phyloP scores from a whole-genome alignment of 768 basidiomycete genomes.

The Myochromella boudieri region DNA sequence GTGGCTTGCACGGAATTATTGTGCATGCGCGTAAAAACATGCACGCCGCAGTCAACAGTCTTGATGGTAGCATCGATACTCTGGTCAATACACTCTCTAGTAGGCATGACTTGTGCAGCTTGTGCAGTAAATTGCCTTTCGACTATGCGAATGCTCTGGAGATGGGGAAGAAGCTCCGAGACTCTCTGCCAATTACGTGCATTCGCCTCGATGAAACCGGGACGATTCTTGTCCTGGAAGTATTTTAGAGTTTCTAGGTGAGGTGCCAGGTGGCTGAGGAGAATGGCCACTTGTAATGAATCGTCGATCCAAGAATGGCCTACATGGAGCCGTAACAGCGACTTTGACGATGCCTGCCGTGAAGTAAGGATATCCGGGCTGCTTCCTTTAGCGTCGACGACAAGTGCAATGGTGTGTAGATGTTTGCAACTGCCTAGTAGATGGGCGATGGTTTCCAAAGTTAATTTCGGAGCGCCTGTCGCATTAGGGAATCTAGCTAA shows the following conservation, averaged over 20 bases:
- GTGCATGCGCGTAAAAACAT: conserved; percentile 28
- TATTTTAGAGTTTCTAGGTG: conserved; percentile 67
- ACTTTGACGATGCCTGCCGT: conserved; percentile 55
- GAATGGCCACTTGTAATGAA: conserved; percentile 66
- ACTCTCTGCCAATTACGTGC: conserved; percentile 69
- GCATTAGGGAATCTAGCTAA: conserved; percentile 61
- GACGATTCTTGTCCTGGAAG: conserved; percentile 79
- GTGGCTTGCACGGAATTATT: conserved; percentile 35
- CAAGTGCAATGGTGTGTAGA: conserved; percentile 65
- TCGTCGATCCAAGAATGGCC: conserved; percentile 75
- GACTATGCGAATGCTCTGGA: conserved; percentile 63
- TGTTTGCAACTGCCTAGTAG: conserved; percentile 58
- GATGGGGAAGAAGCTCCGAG: conserved; percentile 66
- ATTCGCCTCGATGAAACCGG: conserved; percentile 66
- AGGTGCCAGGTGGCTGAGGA: conserved; percentile 78
- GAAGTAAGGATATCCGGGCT: conserved; percentile 44
- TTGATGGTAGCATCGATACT: conserved; percentile 43
- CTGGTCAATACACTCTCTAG: too few species aligned
- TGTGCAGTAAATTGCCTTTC: conserved; percentile 48
- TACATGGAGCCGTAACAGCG: conserved; percentile 69
- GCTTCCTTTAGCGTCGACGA: conserved; percentile 56
- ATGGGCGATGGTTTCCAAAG: conserved; percentile 60
- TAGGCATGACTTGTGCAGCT: conserved; percentile 28
- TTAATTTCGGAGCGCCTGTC: conserved; percentile 53
- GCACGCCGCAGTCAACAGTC: conserved; percentile 30